Percentiles rank a stretch among this genome's conserved stretches.
Conservation (phyloP, 164 flowering plant genomes). For the Magnolia kwangsiensis region DNA sequence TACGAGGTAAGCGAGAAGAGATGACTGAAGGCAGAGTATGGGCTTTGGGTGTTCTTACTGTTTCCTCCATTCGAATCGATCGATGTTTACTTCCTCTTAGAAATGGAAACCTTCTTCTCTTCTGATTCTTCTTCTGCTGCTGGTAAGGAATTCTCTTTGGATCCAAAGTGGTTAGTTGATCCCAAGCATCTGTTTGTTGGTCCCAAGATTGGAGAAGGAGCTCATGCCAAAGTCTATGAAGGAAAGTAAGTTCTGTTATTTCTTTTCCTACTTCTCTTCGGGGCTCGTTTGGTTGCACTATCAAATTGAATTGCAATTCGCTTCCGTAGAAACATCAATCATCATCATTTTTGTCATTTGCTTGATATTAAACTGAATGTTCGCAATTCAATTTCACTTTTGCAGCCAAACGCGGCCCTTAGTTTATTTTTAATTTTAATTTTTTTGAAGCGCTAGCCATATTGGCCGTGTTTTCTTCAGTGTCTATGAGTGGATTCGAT, state of each 20-base stretch:
- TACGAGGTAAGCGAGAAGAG: too few species aligned
- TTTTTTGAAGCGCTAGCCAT: background rate
- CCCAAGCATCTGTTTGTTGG: slow-evolving; percentile 90
- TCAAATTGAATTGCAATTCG: background rate
- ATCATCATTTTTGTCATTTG: background rate
- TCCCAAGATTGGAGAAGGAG: slow-evolving; percentile 92
- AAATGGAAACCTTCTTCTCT: too few species aligned
- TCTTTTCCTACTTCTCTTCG: background rate
- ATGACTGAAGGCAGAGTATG: too few species aligned
- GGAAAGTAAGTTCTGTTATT: slow-evolving; percentile 73
- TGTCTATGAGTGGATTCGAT: too few species aligned
- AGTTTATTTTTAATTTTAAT: background rate
- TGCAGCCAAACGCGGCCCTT: too few species aligned
- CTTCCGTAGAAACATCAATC: background rate
- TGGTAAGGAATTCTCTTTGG: slow-evolving; percentile 41
- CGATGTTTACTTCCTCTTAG: background rate
- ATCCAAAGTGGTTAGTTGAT: slow-evolving; percentile 80
- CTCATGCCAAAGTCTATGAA: slow-evolving; percentile 95
- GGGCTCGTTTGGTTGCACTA: background rate
- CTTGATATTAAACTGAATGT: too few species aligned
- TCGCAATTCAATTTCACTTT: too few species aligned
- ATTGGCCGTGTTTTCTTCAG: too few species aligned
- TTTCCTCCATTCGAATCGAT: background rate
- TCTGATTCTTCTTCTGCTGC: background rate
- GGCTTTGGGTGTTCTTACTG: too few species aligned